These are phyloP conservation scores for Psilocybe azurescens DNA, from an alignment of 768 basidiomycete species.

Conservation along the genomic window DNA sequence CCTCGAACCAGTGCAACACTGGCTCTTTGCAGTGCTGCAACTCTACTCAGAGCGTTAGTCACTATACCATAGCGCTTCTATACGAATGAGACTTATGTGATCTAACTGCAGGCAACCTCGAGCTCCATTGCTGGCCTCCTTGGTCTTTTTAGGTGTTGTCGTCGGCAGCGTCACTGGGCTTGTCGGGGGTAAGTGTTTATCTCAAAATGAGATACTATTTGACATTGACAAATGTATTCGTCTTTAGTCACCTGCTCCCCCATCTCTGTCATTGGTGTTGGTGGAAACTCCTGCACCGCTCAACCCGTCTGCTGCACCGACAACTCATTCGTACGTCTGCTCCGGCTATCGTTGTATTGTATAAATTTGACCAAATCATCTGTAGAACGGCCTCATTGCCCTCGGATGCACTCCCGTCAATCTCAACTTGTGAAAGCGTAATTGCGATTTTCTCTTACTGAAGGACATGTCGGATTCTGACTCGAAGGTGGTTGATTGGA, in stretches of 20 bases:
- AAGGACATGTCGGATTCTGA: no score
- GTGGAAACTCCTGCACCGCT: slow-evolving; percentile 28
- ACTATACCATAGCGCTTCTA: not conserved
- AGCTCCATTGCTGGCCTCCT: slow-evolving; percentile 16
- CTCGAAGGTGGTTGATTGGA: not conserved
- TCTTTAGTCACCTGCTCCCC: slow-evolving; percentile 33
- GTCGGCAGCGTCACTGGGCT: slow-evolving; percentile 21
- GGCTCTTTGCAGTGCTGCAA: slow-evolving; percentile 36
- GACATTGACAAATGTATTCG: not conserved
- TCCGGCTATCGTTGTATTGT: no score
- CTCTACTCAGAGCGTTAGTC: slow-evolving; percentile 24
- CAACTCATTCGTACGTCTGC: slow-evolving; percentile 28
- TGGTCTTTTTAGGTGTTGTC: slow-evolving; percentile 32
- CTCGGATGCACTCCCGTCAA: slow-evolving; percentile 37
- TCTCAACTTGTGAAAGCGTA: slow-evolving; percentile 24
- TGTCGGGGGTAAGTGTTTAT: slow-evolving; percentile 18
- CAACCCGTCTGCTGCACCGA: slow-evolving; percentile 36
- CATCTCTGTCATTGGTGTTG: slow-evolving; percentile 29
- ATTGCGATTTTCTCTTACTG: no score
- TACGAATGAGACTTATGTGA: not conserved
- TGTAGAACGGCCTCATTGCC: slow-evolving; percentile 31
- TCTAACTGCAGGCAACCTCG: slow-evolving; percentile 20
- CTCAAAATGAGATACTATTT: not conserved
- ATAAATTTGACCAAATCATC: not conserved
- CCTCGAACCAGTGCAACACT: slow-evolving; percentile 31